Percentiles rank a stretch among this genome's conserved stretches.
phyloP scores from a whole-genome alignment of 768 basidiomycete species.

The Sarcodon aspratus region DNA sequence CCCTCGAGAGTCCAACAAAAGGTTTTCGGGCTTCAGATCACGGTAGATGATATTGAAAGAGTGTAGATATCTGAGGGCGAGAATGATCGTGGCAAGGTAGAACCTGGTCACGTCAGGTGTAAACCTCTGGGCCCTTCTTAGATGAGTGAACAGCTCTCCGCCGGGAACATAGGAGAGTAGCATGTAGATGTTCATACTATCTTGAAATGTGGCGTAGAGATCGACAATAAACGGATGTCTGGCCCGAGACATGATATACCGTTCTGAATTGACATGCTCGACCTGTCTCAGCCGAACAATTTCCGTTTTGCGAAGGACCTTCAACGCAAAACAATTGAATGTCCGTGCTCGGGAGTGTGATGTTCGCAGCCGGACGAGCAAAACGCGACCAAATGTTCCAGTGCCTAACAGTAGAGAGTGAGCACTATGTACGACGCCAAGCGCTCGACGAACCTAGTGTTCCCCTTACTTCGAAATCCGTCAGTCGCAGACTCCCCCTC shows the following conservation, averaged over 20 bases:
- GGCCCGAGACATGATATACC: slow-evolving; percentile 84
- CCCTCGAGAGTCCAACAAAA: slow-evolving; percentile 88
- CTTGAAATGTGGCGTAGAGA: slow-evolving; percentile 91
- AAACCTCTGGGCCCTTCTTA: slow-evolving; percentile 89
- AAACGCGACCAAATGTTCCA: slow-evolving; percentile 90
- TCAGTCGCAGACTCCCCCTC: slow-evolving; percentile 47
- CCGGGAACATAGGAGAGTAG: slow-evolving; percentile 93
- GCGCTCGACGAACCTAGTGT: slow-evolving; percentile 44
- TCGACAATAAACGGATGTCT: slow-evolving; percentile 96
- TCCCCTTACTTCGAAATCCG: slow-evolving; percentile 75
- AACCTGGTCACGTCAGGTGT: slow-evolving; percentile 97
- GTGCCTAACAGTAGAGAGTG: slow-evolving; percentile 45
- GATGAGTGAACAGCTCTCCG: slow-evolving; percentile 94
- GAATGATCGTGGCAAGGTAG: slow-evolving; percentile 91
- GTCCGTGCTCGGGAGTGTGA: slow-evolving; percentile 33
- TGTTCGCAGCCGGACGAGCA: slow-evolving; percentile 70
- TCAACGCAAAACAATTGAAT: slow-evolving; percentile 72
- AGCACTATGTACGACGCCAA: background rate
- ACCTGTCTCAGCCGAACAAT: slow-evolving; percentile 88
- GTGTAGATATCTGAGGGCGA: slow-evolving; percentile 91
- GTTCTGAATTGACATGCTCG: slow-evolving; percentile 95
- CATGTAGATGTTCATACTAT: slow-evolving; percentile 96
- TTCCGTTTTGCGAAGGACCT: slow-evolving; percentile 78
- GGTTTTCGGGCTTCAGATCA: slow-evolving; percentile 96
- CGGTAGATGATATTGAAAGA: slow-evolving; percentile 97